Evolutionary conservation across 306 rosid genomes (phyloP).

Genomic region (Delonix regia): DNA sequence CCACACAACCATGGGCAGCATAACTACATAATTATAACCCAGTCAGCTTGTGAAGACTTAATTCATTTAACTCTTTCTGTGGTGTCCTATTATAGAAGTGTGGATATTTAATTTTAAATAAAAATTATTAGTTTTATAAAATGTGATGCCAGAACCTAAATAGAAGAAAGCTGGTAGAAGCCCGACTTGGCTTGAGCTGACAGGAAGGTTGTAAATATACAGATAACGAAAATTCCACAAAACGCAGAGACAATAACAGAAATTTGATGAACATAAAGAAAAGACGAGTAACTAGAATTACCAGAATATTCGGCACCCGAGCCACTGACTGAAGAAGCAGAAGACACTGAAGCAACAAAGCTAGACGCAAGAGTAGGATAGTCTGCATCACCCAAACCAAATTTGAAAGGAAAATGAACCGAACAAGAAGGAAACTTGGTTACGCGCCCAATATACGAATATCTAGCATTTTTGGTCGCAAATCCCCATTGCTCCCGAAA

Average conservation of each 20-base stretch:
- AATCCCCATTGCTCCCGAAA: constrained; percentile 35
- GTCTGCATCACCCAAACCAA: background rate
- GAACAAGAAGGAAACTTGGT: constrained; percentile 28
- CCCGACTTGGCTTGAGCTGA: background rate
- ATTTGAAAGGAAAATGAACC: background rate
- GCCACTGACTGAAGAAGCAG: constrained; percentile 63
- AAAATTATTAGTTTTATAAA: background rate
- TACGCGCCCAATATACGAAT: constrained; percentile 27
- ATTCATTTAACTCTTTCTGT: background rate
- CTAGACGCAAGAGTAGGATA: constrained; percentile 26
- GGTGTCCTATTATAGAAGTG: background rate
- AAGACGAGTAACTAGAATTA: constrained; percentile 27
- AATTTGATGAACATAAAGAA: background rate
- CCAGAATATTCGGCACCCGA: constrained; percentile 69
- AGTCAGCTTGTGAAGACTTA: background rate
- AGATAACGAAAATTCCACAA: background rate
- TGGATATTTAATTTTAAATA: background rate
- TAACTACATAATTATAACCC: background rate
- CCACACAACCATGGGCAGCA: background rate
- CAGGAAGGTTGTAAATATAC: background rate
- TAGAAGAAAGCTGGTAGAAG: background rate
- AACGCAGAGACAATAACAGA: background rate
- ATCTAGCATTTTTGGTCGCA: constrained; percentile 10
- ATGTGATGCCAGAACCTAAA: background rate
- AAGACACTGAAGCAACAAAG: constrained; percentile 48